Base-by-base conservation (phyloP, 1,284 basidiomycete genomes). In the Pulchroboletus neoregius region DNA sequence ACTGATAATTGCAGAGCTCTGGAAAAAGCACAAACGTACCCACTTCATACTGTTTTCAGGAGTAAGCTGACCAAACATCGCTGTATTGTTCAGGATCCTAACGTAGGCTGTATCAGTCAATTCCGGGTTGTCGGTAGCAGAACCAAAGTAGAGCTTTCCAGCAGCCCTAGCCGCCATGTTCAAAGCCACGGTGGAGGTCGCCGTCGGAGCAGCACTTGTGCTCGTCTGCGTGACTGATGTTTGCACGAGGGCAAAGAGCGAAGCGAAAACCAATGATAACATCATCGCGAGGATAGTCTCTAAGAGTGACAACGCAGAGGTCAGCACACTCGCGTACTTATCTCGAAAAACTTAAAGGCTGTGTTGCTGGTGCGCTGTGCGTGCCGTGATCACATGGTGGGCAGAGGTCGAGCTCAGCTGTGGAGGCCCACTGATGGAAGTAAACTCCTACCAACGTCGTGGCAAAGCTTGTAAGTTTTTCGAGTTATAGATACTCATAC, bases 121-220 rank as follows among this genome's bases (percentile, higher is more conserved):
- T 57, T 79, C 76, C 4, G 70, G 68, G 56, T 80, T 80, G 61
- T 79, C 78, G 1, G 78, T 80, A n/a, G 79, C 79, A 12, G 74
- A 70, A 23, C 80, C 80, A 45, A 82, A 78, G 66, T 82, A 82
- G 26, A 68, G 57, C 62, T 80, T 80, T 13, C 76, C 75, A 12
- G 73, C 71, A 18, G 73, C 63, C 51, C 68, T 69, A 2, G 78
- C 76, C 16, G 71, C 66, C 5, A 57, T 58, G 51, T 73, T 63
- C 13, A 78, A 61, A 24, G 26, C 33, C 20, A 50, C 45, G 11
- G 61, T 58, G 12, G 45, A 43, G 10, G 47, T 56, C 15, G 40
- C 36, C 0, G 24, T 45, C 22, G 39, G 39, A 35, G 44, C 16
- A n/a, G n/a, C 18, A 6, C 40, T 47, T n/a, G 22, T 36, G 24